Conservation (phyloP, 2,329 filamentous ascomycete species). For the Akanthomyces lecanii region DNA sequence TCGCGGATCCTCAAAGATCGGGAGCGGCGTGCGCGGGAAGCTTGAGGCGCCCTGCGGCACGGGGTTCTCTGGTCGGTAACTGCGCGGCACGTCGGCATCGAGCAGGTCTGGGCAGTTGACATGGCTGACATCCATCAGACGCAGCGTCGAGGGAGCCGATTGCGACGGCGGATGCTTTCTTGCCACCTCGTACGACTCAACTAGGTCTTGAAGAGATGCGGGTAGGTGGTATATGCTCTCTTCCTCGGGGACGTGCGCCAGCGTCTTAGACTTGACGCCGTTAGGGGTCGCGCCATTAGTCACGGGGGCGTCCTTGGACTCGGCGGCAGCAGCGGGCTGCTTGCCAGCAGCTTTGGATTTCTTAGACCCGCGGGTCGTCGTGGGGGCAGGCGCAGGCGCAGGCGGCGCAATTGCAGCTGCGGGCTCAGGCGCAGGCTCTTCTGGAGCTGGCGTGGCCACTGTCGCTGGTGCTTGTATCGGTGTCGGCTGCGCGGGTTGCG, state of each 20-base stretch:
- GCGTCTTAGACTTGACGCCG: slow-evolving; percentile 46
- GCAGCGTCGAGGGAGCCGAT: slow-evolving; percentile 62
- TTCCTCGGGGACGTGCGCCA: slow-evolving; percentile 47
- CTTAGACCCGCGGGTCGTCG: slow-evolving; percentile 27
- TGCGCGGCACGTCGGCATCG: slow-evolving; percentile 77
- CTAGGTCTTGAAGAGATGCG: slow-evolving; percentile 78
- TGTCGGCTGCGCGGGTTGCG: slow-evolving; percentile 38
- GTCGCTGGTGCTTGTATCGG: slow-evolving; percentile 28
- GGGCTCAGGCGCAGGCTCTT: slow-evolving; percentile 16
- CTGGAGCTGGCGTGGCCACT: slow-evolving; percentile 22
- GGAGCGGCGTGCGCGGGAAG: slow-evolving; percentile 88
- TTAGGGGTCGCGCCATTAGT: slow-evolving; percentile 46
- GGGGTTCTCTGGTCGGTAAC: slow-evolving; percentile 78
- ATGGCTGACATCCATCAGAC: slow-evolving; percentile 72
- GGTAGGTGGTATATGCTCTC: slow-evolving; percentile 93
- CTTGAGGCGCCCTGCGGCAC: slow-evolving; percentile 71
- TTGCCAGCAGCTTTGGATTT: slow-evolving; percentile 44
- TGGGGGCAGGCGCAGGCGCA: slow-evolving; percentile 20
- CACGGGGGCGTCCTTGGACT: slow-evolving; percentile 41
- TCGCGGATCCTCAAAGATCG: slow-evolving; percentile 85
- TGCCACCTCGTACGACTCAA: slow-evolving; percentile 84
- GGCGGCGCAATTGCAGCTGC: slow-evolving; percentile 20
- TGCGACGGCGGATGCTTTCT: slow-evolving; percentile 63
- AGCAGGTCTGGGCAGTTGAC: slow-evolving; percentile 66
- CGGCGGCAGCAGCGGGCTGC: slow-evolving; percentile 36